Conservation (phyloP, 495 filamentous ascomycete species). For the Penicillium ochrochloron region DNA sequence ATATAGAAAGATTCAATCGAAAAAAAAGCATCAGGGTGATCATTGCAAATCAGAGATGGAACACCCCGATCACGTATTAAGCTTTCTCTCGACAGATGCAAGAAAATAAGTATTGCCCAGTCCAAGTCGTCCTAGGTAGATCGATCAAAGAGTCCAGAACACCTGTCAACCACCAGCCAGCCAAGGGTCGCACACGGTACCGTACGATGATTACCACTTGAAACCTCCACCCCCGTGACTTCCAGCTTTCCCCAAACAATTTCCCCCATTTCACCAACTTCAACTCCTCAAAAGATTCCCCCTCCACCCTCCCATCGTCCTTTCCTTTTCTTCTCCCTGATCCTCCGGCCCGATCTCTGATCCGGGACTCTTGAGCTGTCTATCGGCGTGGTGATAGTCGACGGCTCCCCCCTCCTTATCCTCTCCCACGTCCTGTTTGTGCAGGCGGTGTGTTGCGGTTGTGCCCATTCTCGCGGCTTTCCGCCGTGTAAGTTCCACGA, state of each 20-base stretch:
- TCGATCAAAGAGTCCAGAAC: not conserved
- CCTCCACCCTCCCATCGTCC: conserved; percentile 10
- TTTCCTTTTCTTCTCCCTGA: no score
- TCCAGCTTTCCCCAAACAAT: conserved; percentile 26
- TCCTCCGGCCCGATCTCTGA: conserved; percentile 2
- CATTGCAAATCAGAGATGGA: not conserved
- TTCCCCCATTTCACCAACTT: conserved; percentile 14
- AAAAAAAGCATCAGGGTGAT: no score
- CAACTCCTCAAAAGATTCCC: conserved; percentile 9
- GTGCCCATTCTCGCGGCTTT: conserved; percentile 41
- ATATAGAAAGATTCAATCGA: no score
- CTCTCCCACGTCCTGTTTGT: conserved; percentile 33
- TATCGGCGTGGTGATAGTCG: not conserved
- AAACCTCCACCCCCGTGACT: conserved; percentile 21
- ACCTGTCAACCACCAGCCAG: conserved; percentile 9
- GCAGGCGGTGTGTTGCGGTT: conserved; percentile 51
- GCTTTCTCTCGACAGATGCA: not conserved
- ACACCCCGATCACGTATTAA: not conserved
- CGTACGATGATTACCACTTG: conserved; percentile 21
- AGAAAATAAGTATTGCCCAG: not conserved
- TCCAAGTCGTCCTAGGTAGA: not conserved
- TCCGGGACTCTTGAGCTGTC: not conserved
- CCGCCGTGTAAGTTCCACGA: conserved; percentile 50
- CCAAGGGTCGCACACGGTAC: conserved; percentile 26
- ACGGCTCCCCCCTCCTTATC: conserved; percentile 21